These are phyloP conservation scores for Plectranthus barbatus DNA, from an alignment of 257 asterid genomes.

Conservation along the genomic window DNA sequence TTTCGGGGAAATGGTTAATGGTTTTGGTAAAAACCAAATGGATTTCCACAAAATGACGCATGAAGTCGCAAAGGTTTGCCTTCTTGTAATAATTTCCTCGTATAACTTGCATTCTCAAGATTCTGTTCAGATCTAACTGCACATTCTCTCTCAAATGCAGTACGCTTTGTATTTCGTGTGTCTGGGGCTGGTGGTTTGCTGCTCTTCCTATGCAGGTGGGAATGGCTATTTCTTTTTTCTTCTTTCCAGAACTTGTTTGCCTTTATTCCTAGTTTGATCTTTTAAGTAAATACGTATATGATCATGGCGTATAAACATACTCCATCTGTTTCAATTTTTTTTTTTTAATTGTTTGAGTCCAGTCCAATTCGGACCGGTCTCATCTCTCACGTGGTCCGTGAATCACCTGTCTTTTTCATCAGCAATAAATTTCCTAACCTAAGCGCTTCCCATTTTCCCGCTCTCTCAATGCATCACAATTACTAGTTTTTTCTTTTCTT, in stretches of 20 bases:
- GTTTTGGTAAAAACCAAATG: constrained; percentile 82
- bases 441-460: background rate
- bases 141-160: constrained; percentile 34
- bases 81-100: background rate
- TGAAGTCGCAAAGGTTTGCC: constrained; percentile 57
- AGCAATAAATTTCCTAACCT: constrained; percentile 14
- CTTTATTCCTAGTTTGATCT: too few species aligned
- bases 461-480: background rate
- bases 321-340: background rate
- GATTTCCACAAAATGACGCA: constrained; percentile 62
- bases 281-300: too few species aligned
- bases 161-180: constrained; percentile 87
- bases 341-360: background rate
- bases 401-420: constrained; percentile 9
- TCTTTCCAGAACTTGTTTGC: too few species aligned
- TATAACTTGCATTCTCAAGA: background rate
- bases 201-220: constrained; percentile 90
- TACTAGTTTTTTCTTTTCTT: constrained; percentile 45
- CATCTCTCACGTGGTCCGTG: too few species aligned
- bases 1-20: constrained; percentile 88
- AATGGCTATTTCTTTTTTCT: background rate
- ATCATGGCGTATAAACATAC: background rate
- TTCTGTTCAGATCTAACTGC: constrained; percentile 41
- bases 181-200: constrained; percentile 81
- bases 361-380: constrained; percentile 15